Evolutionary conservation across 2,329 filamentous ascomycete species (phyloP).

Genomic region (Beauveria rudraprayagi): DNA sequence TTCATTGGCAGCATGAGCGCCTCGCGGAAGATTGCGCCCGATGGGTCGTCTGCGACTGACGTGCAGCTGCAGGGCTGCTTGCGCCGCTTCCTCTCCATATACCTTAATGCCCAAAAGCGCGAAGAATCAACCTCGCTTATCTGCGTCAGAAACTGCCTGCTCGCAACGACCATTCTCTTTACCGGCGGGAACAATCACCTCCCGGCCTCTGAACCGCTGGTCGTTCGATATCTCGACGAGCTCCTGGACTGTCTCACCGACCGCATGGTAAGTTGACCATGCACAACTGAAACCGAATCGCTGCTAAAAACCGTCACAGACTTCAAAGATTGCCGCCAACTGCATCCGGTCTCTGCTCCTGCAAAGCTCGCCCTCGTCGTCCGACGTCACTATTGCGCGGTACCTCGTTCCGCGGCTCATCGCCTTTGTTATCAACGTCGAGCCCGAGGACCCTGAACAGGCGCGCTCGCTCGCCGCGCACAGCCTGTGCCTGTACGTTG

Average conservation of each 20-base stretch:
- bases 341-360: constrained; percentile 81
- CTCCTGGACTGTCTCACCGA: constrained; percentile 76
- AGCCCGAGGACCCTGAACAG: constrained; percentile 71
- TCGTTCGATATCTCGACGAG: constrained; percentile 69
- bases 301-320: constrained; percentile 36
- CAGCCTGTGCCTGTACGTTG: constrained; percentile 66
- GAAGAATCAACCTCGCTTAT: constrained; percentile 68
- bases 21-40: constrained; percentile 29
- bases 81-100: constrained; percentile 72
- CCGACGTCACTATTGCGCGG: constrained; percentile 66
- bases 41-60: constrained; percentile 43
- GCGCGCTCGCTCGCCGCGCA: constrained; percentile 64
- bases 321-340: constrained; percentile 81
- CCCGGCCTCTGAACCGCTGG: constrained; percentile 64
- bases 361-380: constrained; percentile 49
- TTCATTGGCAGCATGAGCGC: constrained; percentile 71
- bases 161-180: constrained; percentile 82
- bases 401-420: constrained; percentile 69
- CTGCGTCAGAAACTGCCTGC: constrained; percentile 87
- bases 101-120: constrained; percentile 66
- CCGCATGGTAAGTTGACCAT: constrained; percentile 56
- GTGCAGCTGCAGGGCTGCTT: constrained; percentile 75
- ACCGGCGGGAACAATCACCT: constrained; percentile 71
- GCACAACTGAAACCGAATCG: background rate
- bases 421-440: constrained; percentile 61